A percentile compares a stretch with the other conserved stretches of the same genome.
These are phyloP conservation scores for Microbotryum intermedium DNA, from an alignment of 1,284 basidiomycete species.

Conservation along the genomic window DNA sequence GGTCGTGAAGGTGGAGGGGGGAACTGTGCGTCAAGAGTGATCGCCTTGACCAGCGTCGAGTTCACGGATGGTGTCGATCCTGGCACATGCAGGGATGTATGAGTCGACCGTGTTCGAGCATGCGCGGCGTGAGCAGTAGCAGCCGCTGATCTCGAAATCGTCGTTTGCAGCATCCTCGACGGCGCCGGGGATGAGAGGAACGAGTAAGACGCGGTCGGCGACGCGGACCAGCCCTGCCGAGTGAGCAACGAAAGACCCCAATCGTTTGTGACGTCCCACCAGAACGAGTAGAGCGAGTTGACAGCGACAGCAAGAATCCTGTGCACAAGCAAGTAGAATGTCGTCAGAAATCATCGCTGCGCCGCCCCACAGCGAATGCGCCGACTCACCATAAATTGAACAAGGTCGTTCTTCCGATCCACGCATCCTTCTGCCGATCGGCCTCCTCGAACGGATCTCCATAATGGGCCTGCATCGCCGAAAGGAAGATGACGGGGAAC, in stretches of 20 bases:
- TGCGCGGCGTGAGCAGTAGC: neutral
- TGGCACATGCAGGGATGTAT: neutral
- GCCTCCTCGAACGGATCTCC: slow-evolving; percentile 30
- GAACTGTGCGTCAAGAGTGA: neutral
- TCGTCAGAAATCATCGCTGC: slow-evolving; percentile 11
- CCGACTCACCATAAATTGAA: slow-evolving; percentile 69
- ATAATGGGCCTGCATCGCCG: slow-evolving; percentile 59
- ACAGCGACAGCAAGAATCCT: slow-evolving; percentile 78
- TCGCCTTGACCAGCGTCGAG: slow-evolving; percentile 2
- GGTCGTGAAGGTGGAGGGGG: slow-evolving; percentile 34
- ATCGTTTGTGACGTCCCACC: slow-evolving; percentile 98
- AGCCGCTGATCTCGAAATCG: neutral
- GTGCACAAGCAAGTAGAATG: slow-evolving; percentile 7
- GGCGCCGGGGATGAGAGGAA: slow-evolving; percentile 15
- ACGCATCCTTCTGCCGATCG: slow-evolving; percentile 35
- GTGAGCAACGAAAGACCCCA: slow-evolving; percentile 80
- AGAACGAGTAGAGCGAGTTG: slow-evolving; percentile 93
- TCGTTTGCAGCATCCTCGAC: too few relatives aligned
- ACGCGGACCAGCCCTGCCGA: slow-evolving; percentile 14
- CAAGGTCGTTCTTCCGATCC: slow-evolving; percentile 66
- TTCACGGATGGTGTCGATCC: neutral
- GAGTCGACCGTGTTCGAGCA: neutral
- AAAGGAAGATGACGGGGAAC: slow-evolving; percentile 94
- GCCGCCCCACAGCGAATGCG: neutral
- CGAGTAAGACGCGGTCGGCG: slow-evolving; percentile 10